These are phyloP conservation scores for Oemleria cerasiformis DNA, from an alignment of 306 rosid species.

Conservation along the genomic window DNA sequence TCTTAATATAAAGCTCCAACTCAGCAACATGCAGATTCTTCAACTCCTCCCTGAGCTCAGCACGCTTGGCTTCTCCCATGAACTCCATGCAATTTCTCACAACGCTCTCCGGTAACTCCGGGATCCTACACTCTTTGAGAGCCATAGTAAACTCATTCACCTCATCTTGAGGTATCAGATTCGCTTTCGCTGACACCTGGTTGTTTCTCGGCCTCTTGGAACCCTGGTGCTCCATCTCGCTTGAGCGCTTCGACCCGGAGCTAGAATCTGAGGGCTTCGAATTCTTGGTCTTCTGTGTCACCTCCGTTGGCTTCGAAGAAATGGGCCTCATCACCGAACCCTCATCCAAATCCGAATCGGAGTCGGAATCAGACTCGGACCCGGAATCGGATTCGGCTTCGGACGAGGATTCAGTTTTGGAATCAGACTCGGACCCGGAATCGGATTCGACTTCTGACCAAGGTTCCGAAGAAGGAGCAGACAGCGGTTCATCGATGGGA, in stretches of 20 bases:
- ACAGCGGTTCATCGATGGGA: too few relatives aligned
- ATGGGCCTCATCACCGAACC: conserved; percentile 35
- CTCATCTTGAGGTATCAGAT: too few relatives aligned
- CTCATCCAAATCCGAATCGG: conserved; percentile 41
- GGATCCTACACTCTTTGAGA: too few relatives aligned
- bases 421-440: too few relatives aligned
- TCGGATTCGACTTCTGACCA: too few relatives aligned
- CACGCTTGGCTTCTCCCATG: conserved; percentile 36
- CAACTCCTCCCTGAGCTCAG: conserved; percentile 53
- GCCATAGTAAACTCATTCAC: conserved; percentile 24
- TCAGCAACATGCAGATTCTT: conserved; percentile 43
- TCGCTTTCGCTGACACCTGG: too few relatives aligned
- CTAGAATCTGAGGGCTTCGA: conserved; percentile 32
- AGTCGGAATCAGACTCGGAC: conserved; percentile 44
- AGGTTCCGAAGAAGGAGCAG: too few relatives aligned
- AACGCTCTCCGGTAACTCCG: conserved; percentile 28
- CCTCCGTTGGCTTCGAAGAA: conserved; percentile 52
- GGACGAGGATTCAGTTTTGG: conserved; percentile 30
- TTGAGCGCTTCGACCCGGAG: conserved; percentile 37
- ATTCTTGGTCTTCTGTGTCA: conserved; percentile 34
- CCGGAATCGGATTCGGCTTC: too few relatives aligned
- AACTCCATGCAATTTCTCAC: conserved; percentile 37
- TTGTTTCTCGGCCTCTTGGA: conserved; percentile 44
- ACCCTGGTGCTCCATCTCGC: conserved; percentile 19
- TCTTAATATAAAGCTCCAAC: conserved; percentile 37